Conservation (phyloP, 176 grass and related monocot genomes). For the Ensete glaucum region DNA sequence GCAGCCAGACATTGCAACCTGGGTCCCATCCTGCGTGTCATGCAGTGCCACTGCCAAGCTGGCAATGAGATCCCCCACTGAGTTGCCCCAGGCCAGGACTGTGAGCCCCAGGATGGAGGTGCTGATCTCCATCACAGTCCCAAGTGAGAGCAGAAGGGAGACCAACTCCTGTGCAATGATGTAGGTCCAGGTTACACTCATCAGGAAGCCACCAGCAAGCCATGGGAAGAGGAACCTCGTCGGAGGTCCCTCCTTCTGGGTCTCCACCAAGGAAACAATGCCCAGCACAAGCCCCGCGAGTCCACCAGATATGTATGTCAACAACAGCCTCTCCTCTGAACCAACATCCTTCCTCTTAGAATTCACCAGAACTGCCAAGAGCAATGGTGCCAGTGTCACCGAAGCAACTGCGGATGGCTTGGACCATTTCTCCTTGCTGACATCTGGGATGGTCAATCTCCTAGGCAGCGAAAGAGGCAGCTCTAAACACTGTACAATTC, state of each 20-base stretch:
- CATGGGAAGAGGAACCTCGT: conserved; percentile 30
- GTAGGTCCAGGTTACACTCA: conserved; percentile 58
- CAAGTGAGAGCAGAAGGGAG: conserved; percentile 30
- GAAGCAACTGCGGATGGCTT: conserved; percentile 44
- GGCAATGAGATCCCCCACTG: conserved; percentile 50
- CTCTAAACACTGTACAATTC: conserved; percentile 16
- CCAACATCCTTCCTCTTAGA: conserved; percentile 23
- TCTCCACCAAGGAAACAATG: conserved; percentile 25
- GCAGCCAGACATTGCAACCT: conserved; percentile 49
- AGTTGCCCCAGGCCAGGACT: conserved; percentile 73
- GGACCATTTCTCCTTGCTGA: conserved; percentile 51
- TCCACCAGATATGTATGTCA: conserved; percentile 10
- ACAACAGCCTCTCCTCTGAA: not conserved
- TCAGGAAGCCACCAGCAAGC: conserved; percentile 51
- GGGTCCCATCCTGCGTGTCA: conserved; percentile 25
- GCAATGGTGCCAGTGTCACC: conserved; percentile 34
- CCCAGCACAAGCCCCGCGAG: conserved; percentile 24
- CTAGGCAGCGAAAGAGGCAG: conserved; percentile 43
- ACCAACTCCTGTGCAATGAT: conserved; percentile 48
- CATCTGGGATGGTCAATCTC: conserved; percentile 60
- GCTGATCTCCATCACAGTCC: conserved; percentile 25
- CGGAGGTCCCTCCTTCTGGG: conserved; percentile 25
- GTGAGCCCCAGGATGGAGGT: conserved; percentile 48
- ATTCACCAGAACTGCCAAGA: conserved; percentile 35
- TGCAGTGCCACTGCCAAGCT: conserved; percentile 46